A percentile compares a stretch with the other conserved stretches of the same genome.
These are phyloP conservation scores for Alternaria tenuissima DNA, from an alignment of 2,329 filamentous ascomycete genomes.

Conservation along the genomic window DNA sequence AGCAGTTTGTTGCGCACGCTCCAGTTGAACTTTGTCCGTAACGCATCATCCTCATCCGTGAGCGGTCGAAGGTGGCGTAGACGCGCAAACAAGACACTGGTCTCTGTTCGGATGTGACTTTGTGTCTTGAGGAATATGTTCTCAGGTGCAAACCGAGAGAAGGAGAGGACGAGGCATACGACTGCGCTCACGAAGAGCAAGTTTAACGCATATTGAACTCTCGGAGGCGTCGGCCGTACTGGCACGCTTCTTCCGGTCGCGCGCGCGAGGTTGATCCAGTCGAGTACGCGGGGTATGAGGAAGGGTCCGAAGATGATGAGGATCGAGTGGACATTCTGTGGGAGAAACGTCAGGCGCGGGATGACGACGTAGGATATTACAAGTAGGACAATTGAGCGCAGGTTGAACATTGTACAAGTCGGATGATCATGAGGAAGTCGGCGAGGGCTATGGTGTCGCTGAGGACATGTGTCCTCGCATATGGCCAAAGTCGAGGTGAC, in stretches of 20 bases:
- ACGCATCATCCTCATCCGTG: constrained; percentile 67
- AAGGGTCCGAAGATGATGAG: constrained; percentile 71
- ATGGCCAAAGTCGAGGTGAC: constrained; percentile 14
- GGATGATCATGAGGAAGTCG: constrained; percentile 15
- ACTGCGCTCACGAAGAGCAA: constrained; percentile 66
- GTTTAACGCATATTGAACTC: constrained; percentile 65
- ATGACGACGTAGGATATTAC: constrained; percentile 47
- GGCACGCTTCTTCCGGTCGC: constrained; percentile 54
- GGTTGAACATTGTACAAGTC: constrained; percentile 40
- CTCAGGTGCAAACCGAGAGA: constrained; percentile 74
- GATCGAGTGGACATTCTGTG: constrained; percentile 42
- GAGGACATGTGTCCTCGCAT: constrained; percentile 20
- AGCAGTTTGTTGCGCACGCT: constrained; percentile 74
- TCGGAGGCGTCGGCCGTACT: constrained; percentile 64
- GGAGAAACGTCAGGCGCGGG: constrained; percentile 50
- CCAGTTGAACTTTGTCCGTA: constrained; percentile 70
- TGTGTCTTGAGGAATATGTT: constrained; percentile 83
- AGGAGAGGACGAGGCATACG: constrained; percentile 66
- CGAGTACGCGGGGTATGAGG: constrained; percentile 71
- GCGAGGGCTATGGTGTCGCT: constrained; percentile 5
- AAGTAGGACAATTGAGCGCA: constrained; percentile 43
- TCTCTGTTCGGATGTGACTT: constrained; percentile 85
- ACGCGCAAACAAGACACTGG: constrained; percentile 82
- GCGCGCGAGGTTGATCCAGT: constrained; percentile 68
- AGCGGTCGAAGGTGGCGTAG: constrained; percentile 68